These are phyloP conservation scores for Starmerella bacillaris DNA, from an alignment of 805 yeast species.

Conservation along the genomic window DNA sequence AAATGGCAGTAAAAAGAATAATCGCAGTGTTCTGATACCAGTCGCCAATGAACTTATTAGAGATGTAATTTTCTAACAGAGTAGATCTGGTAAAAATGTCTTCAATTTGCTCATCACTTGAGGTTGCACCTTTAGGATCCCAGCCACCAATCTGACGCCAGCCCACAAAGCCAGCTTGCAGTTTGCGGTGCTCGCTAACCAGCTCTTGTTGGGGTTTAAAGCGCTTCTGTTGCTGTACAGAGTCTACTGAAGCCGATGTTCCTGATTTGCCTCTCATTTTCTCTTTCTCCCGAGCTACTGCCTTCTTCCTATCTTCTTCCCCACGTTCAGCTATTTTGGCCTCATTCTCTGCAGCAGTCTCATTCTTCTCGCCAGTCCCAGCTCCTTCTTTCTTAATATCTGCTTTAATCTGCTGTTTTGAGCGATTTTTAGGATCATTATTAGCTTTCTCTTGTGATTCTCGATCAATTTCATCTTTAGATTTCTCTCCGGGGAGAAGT, in stretches of 20 bases:
- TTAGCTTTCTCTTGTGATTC: background rate
- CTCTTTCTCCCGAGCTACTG: no score
- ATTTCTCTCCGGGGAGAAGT: constrained; percentile 13
- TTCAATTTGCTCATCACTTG: constrained; percentile 34
- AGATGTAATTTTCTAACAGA: constrained; percentile 54
- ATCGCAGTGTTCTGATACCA: constrained; percentile 88
- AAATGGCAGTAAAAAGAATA: constrained; percentile 44
- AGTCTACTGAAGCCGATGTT: background rate
- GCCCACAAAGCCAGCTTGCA: constrained; percentile 58
- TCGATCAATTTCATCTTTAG: background rate
- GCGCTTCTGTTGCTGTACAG: background rate
- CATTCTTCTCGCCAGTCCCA: constrained; percentile 3
- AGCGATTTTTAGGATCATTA: background rate
- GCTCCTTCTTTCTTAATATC: background rate
- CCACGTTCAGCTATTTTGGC: no score
- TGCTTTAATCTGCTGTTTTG: background rate
- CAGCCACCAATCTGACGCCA: constrained; percentile 91
- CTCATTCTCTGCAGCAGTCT: no score
- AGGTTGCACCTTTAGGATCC: constrained; percentile 36
- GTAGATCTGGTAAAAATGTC: constrained; percentile 60
- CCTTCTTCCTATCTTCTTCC: no score
- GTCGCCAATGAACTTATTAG: constrained; percentile 69
- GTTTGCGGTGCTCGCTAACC: constrained; percentile 25
- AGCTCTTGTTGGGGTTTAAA: background rate
- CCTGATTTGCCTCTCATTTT: background rate